phyloP scores from a whole-genome alignment of 495 filamentous ascomycete genomes.

The Podospora australis region DNA sequence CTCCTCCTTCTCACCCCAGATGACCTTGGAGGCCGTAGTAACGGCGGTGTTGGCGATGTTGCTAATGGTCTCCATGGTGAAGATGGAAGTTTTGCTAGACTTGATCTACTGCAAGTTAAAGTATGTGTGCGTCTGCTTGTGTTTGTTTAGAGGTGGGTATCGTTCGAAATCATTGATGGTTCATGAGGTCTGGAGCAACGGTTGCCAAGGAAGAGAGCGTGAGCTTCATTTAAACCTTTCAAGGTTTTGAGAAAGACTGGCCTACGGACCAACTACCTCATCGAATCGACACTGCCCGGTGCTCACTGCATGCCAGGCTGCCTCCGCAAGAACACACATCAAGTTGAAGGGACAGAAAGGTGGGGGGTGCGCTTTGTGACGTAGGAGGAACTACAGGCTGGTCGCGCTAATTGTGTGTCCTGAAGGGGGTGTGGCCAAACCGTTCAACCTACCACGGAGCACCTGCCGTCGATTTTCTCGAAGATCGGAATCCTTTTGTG shows the following conservation, averaged over 20 bases:
- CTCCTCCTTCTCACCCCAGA: conserved; percentile 48
- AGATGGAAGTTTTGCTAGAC: not conserved
- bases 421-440: not conserved
- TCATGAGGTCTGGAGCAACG: not conserved
- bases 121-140: no score
- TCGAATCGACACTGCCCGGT: conserved; percentile 3
- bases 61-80: conserved; percentile 50
- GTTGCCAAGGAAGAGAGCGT: not conserved
- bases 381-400: no score
- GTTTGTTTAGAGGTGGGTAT: not conserved
- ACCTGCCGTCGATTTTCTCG: no score
- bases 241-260: not conserved
- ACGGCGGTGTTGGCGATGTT: conserved; percentile 39
- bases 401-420: not conserved
- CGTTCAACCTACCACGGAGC: no score
- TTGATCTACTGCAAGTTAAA: not conserved
- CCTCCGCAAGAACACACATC: no score
- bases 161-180: not conserved
- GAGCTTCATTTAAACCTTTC: not conserved
- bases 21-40: conserved; percentile 41
- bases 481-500: no score
- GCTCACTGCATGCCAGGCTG: no score
- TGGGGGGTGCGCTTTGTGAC: no score
- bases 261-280: not conserved
- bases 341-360: not conserved